Evolutionary conservation across 176 grass and related monocot species (phyloP).

Genomic region (Pontederia crassipes): DNA sequence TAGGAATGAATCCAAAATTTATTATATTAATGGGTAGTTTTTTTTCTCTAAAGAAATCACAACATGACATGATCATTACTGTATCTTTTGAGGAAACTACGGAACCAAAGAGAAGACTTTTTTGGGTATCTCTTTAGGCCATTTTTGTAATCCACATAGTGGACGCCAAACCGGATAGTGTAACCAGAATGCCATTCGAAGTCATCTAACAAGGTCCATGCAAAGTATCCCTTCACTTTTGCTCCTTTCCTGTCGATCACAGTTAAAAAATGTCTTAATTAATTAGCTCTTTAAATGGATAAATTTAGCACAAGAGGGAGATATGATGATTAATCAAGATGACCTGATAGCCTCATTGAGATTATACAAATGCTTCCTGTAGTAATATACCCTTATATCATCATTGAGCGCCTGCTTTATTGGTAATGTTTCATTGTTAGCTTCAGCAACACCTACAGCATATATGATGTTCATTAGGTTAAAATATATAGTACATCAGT

Average conservation of each 20-base stretch:
- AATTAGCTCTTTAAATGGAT: background rate
- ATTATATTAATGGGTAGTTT: too few species aligned
- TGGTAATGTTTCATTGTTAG: background rate
- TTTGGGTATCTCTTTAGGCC: slow-evolving; percentile 54
- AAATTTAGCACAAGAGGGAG: too few species aligned
- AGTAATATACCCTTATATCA: slow-evolving; percentile 5
- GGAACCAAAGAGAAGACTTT: slow-evolving; percentile 43
- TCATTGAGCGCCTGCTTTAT: slow-evolving; percentile 9
- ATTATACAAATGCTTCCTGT: background rate
- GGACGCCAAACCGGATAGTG: slow-evolving; percentile 43
- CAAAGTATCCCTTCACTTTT: slow-evolving; percentile 48
- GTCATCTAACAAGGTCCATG: slow-evolving; percentile 61
- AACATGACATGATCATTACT: too few species aligned
- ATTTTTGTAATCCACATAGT: slow-evolving; percentile 34
- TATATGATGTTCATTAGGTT: background rate
- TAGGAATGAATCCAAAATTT: too few species aligned
- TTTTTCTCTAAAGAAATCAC: too few species aligned
- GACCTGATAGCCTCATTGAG: slow-evolving; percentile 15
- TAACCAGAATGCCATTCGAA: slow-evolving; percentile 51
- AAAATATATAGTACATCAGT: background rate
- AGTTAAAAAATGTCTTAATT: background rate
- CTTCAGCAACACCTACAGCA: slow-evolving; percentile 5
- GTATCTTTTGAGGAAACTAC: slow-evolving; percentile 28
- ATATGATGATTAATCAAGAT: background rate
- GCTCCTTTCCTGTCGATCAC: slow-evolving; percentile 29